These are phyloP conservation scores for Umbelopsis sp. DNA, from an alignment of 371 early-diverging fungal genomes.

Conservation along the genomic window DNA sequence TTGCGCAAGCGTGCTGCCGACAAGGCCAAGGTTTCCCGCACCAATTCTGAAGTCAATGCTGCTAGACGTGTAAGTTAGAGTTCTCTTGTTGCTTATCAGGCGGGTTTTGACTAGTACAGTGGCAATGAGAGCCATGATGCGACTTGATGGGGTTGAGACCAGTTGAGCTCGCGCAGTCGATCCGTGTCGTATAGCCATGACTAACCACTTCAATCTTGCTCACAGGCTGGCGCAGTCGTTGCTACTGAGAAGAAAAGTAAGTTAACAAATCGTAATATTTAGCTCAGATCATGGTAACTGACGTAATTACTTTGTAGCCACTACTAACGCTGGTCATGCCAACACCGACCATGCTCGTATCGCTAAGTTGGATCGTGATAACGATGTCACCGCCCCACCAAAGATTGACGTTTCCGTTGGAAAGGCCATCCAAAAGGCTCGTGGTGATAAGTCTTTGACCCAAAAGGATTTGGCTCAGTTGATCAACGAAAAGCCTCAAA, in stretches of 20 bases:
- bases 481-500: slow-evolving; percentile 84
- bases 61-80: slow-evolving; percentile 67
- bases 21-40: slow-evolving; percentile 68
- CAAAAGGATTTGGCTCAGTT: slow-evolving; percentile 90
- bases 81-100: background rate
- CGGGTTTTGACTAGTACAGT: background rate
- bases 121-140: background rate
- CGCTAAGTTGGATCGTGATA: slow-evolving; percentile 91
- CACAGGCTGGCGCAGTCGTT: slow-evolving; percentile 68
- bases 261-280: slow-evolving; percentile 12
- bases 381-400: slow-evolving; percentile 79
- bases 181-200: background rate
- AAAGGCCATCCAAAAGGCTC: slow-evolving; percentile 84
- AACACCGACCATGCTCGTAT: slow-evolving; percentile 75
- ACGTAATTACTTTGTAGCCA: slow-evolving; percentile 23
- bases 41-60: slow-evolving; percentile 74
- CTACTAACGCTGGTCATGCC: slow-evolving; percentile 74
- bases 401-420: slow-evolving; percentile 79
- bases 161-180: background rate
- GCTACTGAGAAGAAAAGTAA: slow-evolving; percentile 73
- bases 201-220: background rate
- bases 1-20: slow-evolving; percentile 75
- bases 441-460: slow-evolving; percentile 76
- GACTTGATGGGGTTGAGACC: background rate
- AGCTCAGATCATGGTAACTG: background rate